Evolutionary conservation across 1,284 basidiomycete species (phyloP), one percentile per base, ranked within the genome.

Genomic region (Apiotrichum laibachii): DNA sequence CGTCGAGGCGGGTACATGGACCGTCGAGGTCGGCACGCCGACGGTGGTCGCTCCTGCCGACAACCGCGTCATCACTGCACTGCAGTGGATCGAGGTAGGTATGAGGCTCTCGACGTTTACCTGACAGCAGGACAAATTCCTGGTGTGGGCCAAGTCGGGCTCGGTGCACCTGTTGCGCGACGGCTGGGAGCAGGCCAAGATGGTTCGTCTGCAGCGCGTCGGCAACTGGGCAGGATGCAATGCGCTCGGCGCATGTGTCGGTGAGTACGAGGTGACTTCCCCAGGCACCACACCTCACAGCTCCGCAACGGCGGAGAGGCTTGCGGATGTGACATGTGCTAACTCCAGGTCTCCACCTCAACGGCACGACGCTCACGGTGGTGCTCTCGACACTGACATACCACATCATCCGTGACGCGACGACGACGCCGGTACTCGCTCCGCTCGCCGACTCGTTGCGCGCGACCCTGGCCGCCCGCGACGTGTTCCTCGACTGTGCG

Each of bases 221-320:
- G 75, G 75, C 13, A 68, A 72, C 54, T 77, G 73, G 73, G 73
- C 75, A 11, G 64, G 73, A 10, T 69, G 69, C 21, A 76, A 71
- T 49, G 64, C 62, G 1, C 51, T 75, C 1, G 62, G 56, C 10
- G 56, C 66, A 10, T 71, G 68, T 54, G 60, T 73, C 16, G 71
- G 75, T 76, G 31, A 54, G 73, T 61, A 5, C 1, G n/a, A n/a
- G 9, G 21, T 12, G 22, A 5, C n/a, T 42, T n/a, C 9, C 15
- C 13, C 35, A n/a, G 11, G 9, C 7, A 5, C 13, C 34, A 35
- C 34, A 35, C 34, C n/a, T n/a, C n/a, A n/a, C n/a, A n/a, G n/a
- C n/a, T n/a, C n/a, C n/a, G n/a, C n/a, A n/a, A n/a, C n/a, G n/a
- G n/a, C n/a, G n/a, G n/a, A n/a, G n/a, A n/a, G n/a, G n/a, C n/a